These are phyloP conservation scores for Trametes cubensis DNA, from an alignment of 768 basidiomycete species.

Conservation along the genomic window DNA sequence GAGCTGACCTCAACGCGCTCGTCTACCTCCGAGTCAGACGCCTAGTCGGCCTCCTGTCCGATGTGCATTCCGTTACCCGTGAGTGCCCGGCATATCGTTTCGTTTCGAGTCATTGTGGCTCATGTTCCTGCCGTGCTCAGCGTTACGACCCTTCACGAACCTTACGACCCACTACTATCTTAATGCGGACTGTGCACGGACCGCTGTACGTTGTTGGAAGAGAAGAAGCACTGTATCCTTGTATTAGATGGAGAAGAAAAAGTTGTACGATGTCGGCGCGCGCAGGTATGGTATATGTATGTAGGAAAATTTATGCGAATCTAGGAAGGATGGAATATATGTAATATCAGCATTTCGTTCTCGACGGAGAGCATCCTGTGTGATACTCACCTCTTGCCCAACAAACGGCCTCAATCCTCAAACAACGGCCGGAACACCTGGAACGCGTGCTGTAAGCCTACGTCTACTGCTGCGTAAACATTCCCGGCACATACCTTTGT, in stretches of 20 bases:
- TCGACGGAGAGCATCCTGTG: not conserved
- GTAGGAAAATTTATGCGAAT: no score
- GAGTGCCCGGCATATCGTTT: not conserved
- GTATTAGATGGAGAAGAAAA: not conserved
- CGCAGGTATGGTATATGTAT: not conserved
- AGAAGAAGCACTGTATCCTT: not conserved
- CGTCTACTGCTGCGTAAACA: not conserved
- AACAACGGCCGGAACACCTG: constrained; percentile 37
- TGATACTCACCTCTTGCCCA: not conserved
- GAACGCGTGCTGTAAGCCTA: not conserved
- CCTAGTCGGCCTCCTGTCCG: not conserved
- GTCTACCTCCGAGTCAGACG: constrained; percentile 1
- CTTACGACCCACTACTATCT: not conserved
- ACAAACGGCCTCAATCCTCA: constrained; percentile 27
- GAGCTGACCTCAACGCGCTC: not conserved
- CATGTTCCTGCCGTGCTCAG: not conserved
- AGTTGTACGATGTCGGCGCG: not conserved
- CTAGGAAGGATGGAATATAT: not conserved
- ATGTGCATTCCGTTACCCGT: not conserved
- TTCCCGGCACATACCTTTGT: constrained; percentile 24
- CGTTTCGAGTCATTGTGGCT: not conserved
- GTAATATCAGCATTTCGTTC: not conserved
- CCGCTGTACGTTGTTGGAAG: not conserved
- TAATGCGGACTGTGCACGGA: not conserved
- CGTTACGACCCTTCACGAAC: constrained; percentile 11